Base-by-base conservation (phyloP, 352 stramenopile species). In the Globisporangium nodosum region DNA sequence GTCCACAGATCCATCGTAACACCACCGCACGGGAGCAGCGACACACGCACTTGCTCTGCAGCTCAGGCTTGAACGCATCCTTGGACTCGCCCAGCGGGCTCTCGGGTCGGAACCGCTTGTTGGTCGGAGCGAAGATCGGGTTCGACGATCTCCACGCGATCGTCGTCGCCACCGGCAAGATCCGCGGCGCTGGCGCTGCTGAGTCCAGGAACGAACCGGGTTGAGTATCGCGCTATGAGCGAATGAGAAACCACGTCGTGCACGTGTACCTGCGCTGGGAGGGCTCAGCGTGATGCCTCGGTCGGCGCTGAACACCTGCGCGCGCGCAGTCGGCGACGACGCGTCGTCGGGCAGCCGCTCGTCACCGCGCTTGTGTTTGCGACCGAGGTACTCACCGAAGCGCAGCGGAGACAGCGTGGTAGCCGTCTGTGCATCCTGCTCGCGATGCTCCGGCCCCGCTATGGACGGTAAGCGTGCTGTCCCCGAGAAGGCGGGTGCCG, bases 281-380 rank as follows among this genome's bases (percentile, higher is more conserved):
- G 59, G 59, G 42, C 59, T 65, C 30, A 65, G 52, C 31, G 59
- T 65, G 47, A 60, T 60, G 24, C 55, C 47, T 21, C 59, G 52
- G 24, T 63, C 63, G 20, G 42, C 54, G 39, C 27, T 52, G 35
- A 53, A 69, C 18, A 66, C 59, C 43, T 84, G 65, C 64, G 67
- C 84, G 45, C 74, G 60, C 15, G 67, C 76, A 16, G 65, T 74
- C 8, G 73, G 74, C 16, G 73, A 83, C 27, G 49, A 71, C 51
- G 65, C 61, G 39, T 73, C 59, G 24, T 73, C 61, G 0, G 43
- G 52, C n/a, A 73, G 15, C 31, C 63, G 49, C 24, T 64, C 58
- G 27, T 72, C 76, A 8, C 64, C 68, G 24, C 65, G 66, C 30
- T 80, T 80, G 56, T 59, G 68, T 20, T 70, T 61, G 30, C 63